A percentile compares a stretch with the other conserved stretches of the same genome.
These are phyloP conservation scores for Berberis thunbergii DNA, from an alignment of 164 flowering plant species.

Conservation along the genomic window DNA sequence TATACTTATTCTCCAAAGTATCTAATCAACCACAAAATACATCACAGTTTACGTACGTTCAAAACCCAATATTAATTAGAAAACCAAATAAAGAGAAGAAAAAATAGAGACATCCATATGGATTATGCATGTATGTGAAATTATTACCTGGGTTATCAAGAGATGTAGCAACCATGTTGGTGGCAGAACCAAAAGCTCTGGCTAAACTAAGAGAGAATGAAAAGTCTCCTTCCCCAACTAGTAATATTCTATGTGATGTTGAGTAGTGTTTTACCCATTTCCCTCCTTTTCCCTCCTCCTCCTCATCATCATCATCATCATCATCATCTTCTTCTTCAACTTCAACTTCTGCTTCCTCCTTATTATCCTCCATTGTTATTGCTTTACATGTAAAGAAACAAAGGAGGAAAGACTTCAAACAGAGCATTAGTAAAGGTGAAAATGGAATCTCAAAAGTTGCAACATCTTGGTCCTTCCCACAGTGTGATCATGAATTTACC, in stretches of 20 bases:
- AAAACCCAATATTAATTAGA: no score
- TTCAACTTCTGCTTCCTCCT: no score
- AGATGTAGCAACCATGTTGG: conserved; percentile 35
- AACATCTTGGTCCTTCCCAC: no score
- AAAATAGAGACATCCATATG: not conserved
- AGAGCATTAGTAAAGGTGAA: no score
- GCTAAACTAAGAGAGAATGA: conserved; percentile 46
- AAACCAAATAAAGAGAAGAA: not conserved
- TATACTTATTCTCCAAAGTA: conserved; percentile 23
- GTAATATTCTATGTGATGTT: conserved; percentile 28
- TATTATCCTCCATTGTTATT: no score
- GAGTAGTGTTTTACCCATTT: conserved; percentile 33
- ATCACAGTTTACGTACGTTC: not conserved
- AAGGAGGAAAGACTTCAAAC: no score
- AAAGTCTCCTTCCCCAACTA: conserved; percentile 59
- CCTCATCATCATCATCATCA: not conserved
- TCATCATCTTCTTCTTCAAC: no score
- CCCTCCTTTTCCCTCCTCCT: conserved; percentile 12
- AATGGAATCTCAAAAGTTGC: no score
- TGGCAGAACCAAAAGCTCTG: conserved; percentile 9
- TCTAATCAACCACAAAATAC: conserved; percentile 11
- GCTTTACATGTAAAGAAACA: no score
- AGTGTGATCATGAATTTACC: no score
- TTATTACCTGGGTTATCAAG: conserved; percentile 31
- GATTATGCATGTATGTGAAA: not conserved